Evolutionary conservation across 495 filamentous ascomycete species (phyloP), one percentile per base, ranked within the genome.

Genomic region (Xylaria cubensis): DNA sequence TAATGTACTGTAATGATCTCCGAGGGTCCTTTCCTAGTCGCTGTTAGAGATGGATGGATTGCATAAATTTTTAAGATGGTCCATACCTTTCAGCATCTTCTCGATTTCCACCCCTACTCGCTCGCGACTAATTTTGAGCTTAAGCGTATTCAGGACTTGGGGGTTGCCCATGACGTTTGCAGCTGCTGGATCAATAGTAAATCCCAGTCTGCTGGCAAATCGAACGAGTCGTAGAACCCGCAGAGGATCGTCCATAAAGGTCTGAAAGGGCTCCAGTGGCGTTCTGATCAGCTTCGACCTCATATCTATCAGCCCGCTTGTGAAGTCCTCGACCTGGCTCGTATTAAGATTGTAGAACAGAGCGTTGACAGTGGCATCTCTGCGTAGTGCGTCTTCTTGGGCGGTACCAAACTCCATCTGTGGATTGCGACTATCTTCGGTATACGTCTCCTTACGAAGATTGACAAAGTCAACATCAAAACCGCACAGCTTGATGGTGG

Each of bases 401-500:
- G 95, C 90, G 0, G 93, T 97, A 3, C 96, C 96, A 79, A 98
- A 98, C 77, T 97, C 93, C 89, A 98, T 93, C 74, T 92, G 86
- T 0, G 96, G 96, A 76, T 95, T 97, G 21, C 96, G 88, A 78
- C 93, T 97, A 26, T 94, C 90, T 10, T 92, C 88, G 2, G 89
- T 85, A 74, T 99, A 99, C 17, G 91, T 92, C 82, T 99, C 96
- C 78, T 94, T 96, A 50, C 96, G 88, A 69, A 99, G 83, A 78
- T 99, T 98, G 51, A 99, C 96, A 74, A 99, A 88, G 74, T 99
- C 96, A 29, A 98, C 87, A 75, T 98, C 95, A 46, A 97, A 83
- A 1, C 93, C 95, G 72, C 97, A 90, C 41, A 99, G 88, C 73
- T 85, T 92, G 2, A 91, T 95, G 3, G 93, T 97, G 13, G 92